phyloP scores from a whole-genome alignment of 345 rosid species.

The Murraya paniculata region DNA sequence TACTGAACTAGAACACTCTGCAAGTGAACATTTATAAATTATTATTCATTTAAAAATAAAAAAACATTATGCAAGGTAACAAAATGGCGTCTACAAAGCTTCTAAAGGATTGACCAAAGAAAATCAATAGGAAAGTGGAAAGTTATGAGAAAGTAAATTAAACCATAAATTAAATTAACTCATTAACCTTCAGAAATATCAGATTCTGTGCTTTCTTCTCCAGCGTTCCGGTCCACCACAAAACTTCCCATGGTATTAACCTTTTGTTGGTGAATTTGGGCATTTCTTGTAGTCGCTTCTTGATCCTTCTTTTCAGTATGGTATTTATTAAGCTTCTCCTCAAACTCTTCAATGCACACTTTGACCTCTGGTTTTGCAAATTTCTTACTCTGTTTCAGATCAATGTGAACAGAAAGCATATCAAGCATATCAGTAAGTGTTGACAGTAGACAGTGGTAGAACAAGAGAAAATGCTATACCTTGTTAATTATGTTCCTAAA shows the following conservation, averaged over 20 bases:
- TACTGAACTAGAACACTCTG: neutral
- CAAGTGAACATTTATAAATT: neutral
- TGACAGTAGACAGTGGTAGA: slow-evolving; percentile 5
- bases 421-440: neutral
- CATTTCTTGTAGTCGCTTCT: slow-evolving; percentile 88
- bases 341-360: slow-evolving; percentile 89
- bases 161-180: slow-evolving; percentile 13
- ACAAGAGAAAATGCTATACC: slow-evolving; percentile 37
- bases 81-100: neutral
- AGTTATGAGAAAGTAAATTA: neutral
- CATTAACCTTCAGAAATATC: slow-evolving; percentile 55
- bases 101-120: neutral
- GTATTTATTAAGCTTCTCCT: slow-evolving; percentile 86
- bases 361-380: slow-evolving; percentile 94
- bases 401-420: slow-evolving; percentile 11
- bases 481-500: slow-evolving; percentile 83
- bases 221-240: slow-evolving; percentile 34
- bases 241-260: slow-evolving; percentile 40
- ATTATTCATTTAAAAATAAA: neutral
- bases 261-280: slow-evolving; percentile 71
- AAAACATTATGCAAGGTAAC: neutral
- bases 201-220: slow-evolving; percentile 45
- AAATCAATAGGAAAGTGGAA: slow-evolving; percentile 2
- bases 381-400: slow-evolving; percentile 70
- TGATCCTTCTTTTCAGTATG: slow-evolving; percentile 92